A percentile compares a stretch with the other conserved stretches of the same genome.
phyloP scores from a whole-genome alignment of 2,329 filamentous ascomycete genomes.

The Hypoxylon sp. region DNA sequence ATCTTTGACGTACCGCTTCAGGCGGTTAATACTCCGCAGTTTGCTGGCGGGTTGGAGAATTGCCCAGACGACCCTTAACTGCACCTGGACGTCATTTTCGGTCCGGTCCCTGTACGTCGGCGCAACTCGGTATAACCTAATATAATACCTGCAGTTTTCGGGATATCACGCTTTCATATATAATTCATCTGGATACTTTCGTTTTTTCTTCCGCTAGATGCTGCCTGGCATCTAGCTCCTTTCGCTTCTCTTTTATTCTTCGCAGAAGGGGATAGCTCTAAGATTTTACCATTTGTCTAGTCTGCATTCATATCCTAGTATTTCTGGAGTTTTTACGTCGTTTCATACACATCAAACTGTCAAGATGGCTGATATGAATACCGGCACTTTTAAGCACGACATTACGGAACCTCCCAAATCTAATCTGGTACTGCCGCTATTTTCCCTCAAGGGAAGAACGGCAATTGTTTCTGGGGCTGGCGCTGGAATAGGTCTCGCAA shows the following conservation, averaged over 20 bases:
- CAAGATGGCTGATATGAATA: constrained; percentile 60
- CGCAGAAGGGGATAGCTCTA: neutral
- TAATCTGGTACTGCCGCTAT: constrained; percentile 72
- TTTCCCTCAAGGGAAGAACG: constrained; percentile 78
- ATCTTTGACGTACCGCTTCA: constrained; percentile 31
- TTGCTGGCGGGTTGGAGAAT: constrained; percentile 26
- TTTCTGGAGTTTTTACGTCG: neutral
- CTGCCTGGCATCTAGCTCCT: constrained; percentile 9
- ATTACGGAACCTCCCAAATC: constrained; percentile 65
- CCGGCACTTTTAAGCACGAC: constrained; percentile 70
- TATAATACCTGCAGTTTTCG: constrained; percentile 38
- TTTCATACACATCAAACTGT: constrained; percentile 1
- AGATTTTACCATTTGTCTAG: neutral
- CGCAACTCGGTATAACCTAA: constrained; percentile 43
- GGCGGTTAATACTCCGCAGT: constrained; percentile 41
- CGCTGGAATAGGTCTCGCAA: constrained; percentile 74
- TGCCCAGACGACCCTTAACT: constrained; percentile 29
- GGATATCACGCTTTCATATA: constrained; percentile 37
- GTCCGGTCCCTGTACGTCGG: constrained; percentile 43
- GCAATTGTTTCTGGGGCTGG: constrained; percentile 74
- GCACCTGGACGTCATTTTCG: constrained; percentile 47
- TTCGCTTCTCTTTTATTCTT: constrained; percentile 5
- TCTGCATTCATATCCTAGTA: constrained; percentile 3
- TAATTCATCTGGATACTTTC: constrained; percentile 22
- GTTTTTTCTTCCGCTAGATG: constrained; percentile 9